phyloP scores from a whole-genome alignment of 352 stramenopile species.

The Ophiocytium majus region DNA sequence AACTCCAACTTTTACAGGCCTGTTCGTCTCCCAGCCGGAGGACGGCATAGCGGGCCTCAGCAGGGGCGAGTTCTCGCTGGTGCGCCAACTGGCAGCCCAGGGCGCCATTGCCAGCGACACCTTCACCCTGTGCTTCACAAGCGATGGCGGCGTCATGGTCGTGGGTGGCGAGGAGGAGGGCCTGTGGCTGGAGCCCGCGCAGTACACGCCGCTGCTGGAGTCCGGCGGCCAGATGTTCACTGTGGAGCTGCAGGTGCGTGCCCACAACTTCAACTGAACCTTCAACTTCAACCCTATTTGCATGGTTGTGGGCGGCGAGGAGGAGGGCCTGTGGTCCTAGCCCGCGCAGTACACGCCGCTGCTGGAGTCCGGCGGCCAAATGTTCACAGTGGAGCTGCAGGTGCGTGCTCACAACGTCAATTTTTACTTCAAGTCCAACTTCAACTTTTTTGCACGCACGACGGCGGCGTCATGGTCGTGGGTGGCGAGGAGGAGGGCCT shows the following conservation, averaged over 20 bases:
- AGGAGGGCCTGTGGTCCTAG: too few relatives aligned
- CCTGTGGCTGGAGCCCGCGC: background rate
- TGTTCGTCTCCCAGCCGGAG: constrained; percentile 66
- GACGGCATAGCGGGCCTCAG: constrained; percentile 82
- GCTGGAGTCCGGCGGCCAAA: too few relatives aligned
- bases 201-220: constrained; percentile 52
- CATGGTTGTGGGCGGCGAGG: too few relatives aligned
- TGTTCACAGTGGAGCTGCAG: too few relatives aligned
- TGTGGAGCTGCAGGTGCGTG: constrained; percentile 63
- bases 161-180: constrained; percentile 69
- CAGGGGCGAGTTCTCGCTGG: constrained; percentile 65
- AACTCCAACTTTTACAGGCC: too few relatives aligned
- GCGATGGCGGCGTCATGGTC: constrained; percentile 68
- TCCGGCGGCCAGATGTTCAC: constrained; percentile 73
- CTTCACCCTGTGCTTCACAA: constrained; percentile 14
- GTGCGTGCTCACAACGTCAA: too few relatives aligned
- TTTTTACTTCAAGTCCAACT: too few relatives aligned
- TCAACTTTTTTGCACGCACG: constrained; percentile 16
- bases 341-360: too few relatives aligned
- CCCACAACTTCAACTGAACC: too few relatives aligned
- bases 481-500: constrained; percentile 65
- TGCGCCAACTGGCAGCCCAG: constrained; percentile 67
- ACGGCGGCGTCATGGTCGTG: constrained; percentile 71
- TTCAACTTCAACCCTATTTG: too few relatives aligned
- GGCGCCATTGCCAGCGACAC: background rate